A percentile compares a stretch with the other conserved stretches of the same genome.
These are phyloP conservation scores for Globisporangium middletonii DNA, from an alignment of 352 stramenopile genomes.

Conservation along the genomic window DNA sequence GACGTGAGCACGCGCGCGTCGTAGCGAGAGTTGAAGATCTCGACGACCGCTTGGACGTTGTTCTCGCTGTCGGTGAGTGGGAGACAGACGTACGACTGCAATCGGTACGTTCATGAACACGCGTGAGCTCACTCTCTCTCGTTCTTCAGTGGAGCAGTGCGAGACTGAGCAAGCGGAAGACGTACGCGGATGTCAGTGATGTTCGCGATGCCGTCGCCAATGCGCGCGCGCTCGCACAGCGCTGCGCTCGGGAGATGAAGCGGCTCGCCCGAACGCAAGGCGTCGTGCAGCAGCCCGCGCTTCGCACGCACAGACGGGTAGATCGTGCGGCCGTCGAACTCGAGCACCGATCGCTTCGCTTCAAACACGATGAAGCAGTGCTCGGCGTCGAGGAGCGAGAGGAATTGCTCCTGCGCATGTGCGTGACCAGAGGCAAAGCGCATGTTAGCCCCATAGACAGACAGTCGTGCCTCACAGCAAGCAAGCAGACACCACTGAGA, in stretches of 20 bases:
- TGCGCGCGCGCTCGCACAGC: constrained; percentile 14
- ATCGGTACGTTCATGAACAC: neutral
- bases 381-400: constrained; percentile 54
- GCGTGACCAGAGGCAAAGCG: neutral
- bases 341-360: constrained; percentile 37
- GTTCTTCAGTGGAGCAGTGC: neutral
- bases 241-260: constrained; percentile 26
- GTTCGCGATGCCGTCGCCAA: constrained; percentile 22
- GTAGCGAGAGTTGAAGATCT: constrained; percentile 67
- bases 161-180: neutral
- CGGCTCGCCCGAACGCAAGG: constrained; percentile 24
- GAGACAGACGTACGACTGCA: constrained; percentile 57
- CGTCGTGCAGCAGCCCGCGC: constrained; percentile 17
- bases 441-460: no score
- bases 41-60: constrained; percentile 46
- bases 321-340: constrained; percentile 54
- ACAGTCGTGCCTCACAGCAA: neutral
- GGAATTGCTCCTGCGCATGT: constrained; percentile 33
- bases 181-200: constrained; percentile 37
- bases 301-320: constrained; percentile 29
- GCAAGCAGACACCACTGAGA: neutral
- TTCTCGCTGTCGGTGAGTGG: constrained; percentile 54
- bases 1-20: constrained; percentile 25
- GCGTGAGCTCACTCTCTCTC: neutral
- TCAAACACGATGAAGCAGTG: constrained; percentile 60